Evolutionary conservation across 1,139 yeast genomes (phyloP).

Genomic region (Kodamaea fungicola): DNA sequence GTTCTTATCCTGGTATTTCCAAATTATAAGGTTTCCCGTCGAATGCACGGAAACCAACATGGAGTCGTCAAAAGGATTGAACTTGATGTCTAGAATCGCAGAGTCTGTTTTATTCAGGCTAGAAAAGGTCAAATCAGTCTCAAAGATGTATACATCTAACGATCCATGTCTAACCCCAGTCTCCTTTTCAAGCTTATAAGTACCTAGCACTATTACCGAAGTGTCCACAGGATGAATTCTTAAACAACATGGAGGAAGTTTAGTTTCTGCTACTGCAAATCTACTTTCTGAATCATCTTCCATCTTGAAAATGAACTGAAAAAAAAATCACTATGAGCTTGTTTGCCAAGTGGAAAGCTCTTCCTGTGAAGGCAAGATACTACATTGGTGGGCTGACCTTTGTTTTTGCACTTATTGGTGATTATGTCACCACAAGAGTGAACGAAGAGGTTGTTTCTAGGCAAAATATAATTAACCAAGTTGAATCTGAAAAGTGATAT

Average conservation of each 20-base stretch:
- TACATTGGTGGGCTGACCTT: constrained; percentile 55
- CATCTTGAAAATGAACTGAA: constrained; percentile 1
- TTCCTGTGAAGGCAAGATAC: constrained; percentile 50
- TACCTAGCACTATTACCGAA: constrained; percentile 60
- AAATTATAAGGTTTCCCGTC: constrained; percentile 66
- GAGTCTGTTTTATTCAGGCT: constrained; percentile 39
- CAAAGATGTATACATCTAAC: constrained; percentile 53
- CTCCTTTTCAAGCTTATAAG: constrained; percentile 63
- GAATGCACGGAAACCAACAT: constrained; percentile 70
- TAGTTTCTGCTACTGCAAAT: constrained; percentile 33
- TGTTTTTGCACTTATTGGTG: constrained; percentile 49
- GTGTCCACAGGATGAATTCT: constrained; percentile 52
- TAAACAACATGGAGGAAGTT: constrained; percentile 81
- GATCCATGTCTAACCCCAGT: constrained; percentile 66
- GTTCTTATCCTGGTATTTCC: constrained; percentile 40
- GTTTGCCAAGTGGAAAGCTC: constrained; percentile 44
- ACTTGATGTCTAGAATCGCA: constrained; percentile 75
- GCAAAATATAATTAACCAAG: constrained; percentile 20
- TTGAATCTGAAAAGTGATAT: background rate
- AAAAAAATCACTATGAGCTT: constrained; percentile 25
- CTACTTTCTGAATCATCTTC: constrained; percentile 10
- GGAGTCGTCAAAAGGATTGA: constrained; percentile 50
- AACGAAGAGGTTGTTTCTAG: constrained; percentile 44
- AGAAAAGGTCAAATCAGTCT: constrained; percentile 13
- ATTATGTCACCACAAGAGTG: constrained; percentile 44